These are phyloP conservation scores for Taphrina confusa DNA, from an alignment of 1,139 yeast species.

Conservation along the genomic window DNA sequence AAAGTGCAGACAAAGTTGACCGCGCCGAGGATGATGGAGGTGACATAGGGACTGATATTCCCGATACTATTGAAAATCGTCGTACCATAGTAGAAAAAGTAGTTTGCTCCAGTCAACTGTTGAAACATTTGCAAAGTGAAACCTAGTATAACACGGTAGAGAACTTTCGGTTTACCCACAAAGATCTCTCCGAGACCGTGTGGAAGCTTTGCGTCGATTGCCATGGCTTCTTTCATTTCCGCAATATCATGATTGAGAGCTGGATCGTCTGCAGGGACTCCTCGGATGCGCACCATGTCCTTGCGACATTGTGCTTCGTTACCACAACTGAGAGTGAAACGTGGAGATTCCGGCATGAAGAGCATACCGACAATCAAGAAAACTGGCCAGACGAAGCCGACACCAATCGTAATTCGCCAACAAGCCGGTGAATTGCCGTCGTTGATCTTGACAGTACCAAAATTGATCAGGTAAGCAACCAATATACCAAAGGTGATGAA, in stretches of 20 bases:
- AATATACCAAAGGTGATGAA: slow-evolving; percentile 60
- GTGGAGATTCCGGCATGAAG: slow-evolving; percentile 77
- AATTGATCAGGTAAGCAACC: slow-evolving; percentile 66
- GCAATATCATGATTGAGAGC: slow-evolving; percentile 51
- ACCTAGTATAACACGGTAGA: slow-evolving; percentile 51
- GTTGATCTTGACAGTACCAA: slow-evolving; percentile 59
- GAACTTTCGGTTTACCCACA: slow-evolving; percentile 31
- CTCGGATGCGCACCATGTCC: slow-evolving; percentile 47
- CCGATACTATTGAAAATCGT: slow-evolving; percentile 60
- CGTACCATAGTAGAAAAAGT: slow-evolving; percentile 65
- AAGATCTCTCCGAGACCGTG: slow-evolving; percentile 36
- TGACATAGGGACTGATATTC: slow-evolving; percentile 57
- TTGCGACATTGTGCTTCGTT: slow-evolving; percentile 57
- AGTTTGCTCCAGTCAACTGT: slow-evolving; percentile 69
- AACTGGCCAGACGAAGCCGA: slow-evolving; percentile 53
- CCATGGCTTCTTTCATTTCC: slow-evolving; percentile 47
- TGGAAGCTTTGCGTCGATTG: slow-evolving; percentile 43
- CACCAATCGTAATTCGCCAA: slow-evolving; percentile 63
- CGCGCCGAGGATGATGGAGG: slow-evolving; percentile 74
- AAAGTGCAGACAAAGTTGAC: slow-evolving; percentile 78
- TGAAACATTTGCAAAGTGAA: slow-evolving; percentile 57
- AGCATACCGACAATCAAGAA: slow-evolving; percentile 57
- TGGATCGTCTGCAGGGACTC: slow-evolving; percentile 49
- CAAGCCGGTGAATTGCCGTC: slow-evolving; percentile 51
- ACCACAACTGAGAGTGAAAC: slow-evolving; percentile 62